Base-by-base conservation (phyloP, 2,329 filamentous ascomycete species). In the Capronia americana region DNA sequence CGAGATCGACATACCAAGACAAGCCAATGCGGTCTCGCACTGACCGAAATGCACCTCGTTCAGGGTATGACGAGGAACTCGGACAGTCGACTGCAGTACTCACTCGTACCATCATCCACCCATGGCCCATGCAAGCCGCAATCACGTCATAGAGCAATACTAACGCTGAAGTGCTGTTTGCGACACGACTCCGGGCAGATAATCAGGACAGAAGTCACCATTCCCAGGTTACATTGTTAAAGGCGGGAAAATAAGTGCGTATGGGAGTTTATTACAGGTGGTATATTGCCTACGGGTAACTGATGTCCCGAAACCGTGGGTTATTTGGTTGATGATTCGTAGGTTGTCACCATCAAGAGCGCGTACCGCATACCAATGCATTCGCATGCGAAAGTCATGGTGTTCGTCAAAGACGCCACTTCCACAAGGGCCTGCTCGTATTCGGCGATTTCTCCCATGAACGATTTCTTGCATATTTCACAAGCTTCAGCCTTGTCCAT, bases 371-470 rank as follows among this genome's bases (percentile, higher is more conserved):
- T 34, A 34, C 10, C 32, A 34, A 12, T 34, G 32, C 32, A 34
- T 34, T 34, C 32, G 32, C 38, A 44, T 8, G 12, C 17, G 6
- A n/a, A n/a, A 5, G 38, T 44, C 38, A n/a, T 44, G 38, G 38
- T 44, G 38, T 44, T 44, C 38, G 38, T n/a, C 38, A 51, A 51
- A 8, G 48, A 34, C 28, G 28, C 24, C 53, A 34, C 53, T 28
- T 55, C 53, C 28, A 23, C 53, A 55, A n/a, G 14, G 28, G 28
- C n/a, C 17, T 61, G 46, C 26, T 61, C 58, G 58, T 41, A 41
- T 61, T 54, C 58, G 58, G 30, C 48, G 46, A 60, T 51, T 32
- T 30, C 11, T 23, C 28, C 41, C 57, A 26, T 51, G 26, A 20
- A 34, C 23, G 4, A 61, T 51, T 34, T 23, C 46, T 53, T 34